Base-by-base conservation (phyloP, 495 filamentous ascomycete species). In the Ramalina peruviana region DNA sequence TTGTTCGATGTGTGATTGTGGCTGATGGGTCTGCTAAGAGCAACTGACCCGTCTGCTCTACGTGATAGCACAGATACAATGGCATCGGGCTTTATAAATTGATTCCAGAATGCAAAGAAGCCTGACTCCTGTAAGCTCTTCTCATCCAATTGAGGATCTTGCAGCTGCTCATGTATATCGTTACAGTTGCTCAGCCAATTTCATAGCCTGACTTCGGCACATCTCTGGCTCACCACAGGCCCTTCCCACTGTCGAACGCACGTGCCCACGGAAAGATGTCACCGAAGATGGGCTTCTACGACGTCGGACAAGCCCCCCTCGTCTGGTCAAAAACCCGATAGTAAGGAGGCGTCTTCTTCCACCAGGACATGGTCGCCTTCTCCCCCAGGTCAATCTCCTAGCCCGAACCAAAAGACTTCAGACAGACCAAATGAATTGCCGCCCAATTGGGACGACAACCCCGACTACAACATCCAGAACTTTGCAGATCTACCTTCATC, bases 401-500 rank as follows among this genome's bases (percentile, higher is more conserved):
- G 36, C 40, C 52, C 49, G 36, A 54, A 57, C 36, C 45, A 51
- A 21, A 54, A 51, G 38, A 38, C 58, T 15, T 52, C 58, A 13
- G 52, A 47, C n/a, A 25, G 44, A 40, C 58, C 59, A 39, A 53
- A 10, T 36, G 45, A 60, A 26, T 54, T 70, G 33, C 67, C 70
- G 40, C 51, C 67, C 4, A 76, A 78, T 58, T 95, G 88, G 88
- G 88, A 95, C 53, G 78, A 86, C 17, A 81, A 88, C 51, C 81
- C 81, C 3, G 73, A 89, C 58, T 75, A 79, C 33, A 71, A 79
- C 40, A 85, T 93, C 54, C 79, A 82, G 37, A 72, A 77, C 19
- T 95, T 94, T 70, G 79, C 81, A n/a, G 76, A 94, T 56, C 79
- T 95, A 10, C 88, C 88, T 0, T 84, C 89, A 48, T 74, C 77